Evolutionary conservation across 1,284 basidiomycete species (phyloP).

Genomic region (Cryptococcus sp.): DNA sequence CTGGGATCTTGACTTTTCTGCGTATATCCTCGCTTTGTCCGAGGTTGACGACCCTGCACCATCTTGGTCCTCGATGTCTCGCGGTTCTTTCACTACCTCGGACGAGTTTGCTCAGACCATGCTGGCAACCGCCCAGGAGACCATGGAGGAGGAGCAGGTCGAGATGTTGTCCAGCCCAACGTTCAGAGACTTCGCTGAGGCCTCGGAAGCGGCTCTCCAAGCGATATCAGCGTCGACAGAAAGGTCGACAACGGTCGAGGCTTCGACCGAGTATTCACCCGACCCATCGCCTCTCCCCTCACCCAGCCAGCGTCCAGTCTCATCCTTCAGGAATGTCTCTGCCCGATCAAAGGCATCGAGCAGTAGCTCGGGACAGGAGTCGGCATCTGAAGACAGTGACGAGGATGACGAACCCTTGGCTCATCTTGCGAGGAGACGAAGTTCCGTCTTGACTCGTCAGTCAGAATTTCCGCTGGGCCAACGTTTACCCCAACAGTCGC

Average conservation of each 20-base stretch:
- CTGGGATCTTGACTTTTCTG: conserved; percentile 45
- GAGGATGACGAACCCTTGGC: conserved; percentile 16
- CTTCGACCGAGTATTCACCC: neutral
- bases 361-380: conserved; percentile 7
- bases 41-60: conserved; percentile 25
- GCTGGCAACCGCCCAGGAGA: neutral
- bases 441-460: neutral
- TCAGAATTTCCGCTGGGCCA: neutral
- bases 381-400: conserved; percentile 18
- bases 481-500: conserved; percentile 5
- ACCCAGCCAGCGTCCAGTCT: conserved; percentile 7
- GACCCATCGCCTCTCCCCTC: conserved; percentile 1
- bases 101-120: conserved; percentile 3
- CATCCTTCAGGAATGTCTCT: conserved; percentile 6
- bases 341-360: neutral
- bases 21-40: conserved; percentile 40
- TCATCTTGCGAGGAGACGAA: conserved; percentile 11
- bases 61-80: neutral
- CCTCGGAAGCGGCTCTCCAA: neutral
- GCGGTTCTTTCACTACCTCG: neutral
- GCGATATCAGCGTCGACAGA: no score
- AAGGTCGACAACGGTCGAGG: neutral
- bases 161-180: neutral
- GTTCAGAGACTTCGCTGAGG: neutral
- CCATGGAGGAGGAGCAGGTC: neutral